phyloP scores from a whole-genome alignment of 2,329 filamentous ascomycete genomes.

The Botryosphaeria dothidea region DNA sequence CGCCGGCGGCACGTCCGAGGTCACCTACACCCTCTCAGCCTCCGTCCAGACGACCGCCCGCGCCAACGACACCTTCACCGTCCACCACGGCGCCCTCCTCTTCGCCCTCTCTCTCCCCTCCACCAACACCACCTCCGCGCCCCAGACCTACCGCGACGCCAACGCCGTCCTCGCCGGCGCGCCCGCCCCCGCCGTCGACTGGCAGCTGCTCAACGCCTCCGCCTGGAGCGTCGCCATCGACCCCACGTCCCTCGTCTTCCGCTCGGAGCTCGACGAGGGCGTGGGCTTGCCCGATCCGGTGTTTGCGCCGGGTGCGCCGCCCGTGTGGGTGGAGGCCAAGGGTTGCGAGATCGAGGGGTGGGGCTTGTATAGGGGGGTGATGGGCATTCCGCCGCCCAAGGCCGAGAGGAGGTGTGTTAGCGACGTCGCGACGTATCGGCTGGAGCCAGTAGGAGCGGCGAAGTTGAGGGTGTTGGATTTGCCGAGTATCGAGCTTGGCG shows the following conservation, averaged over 20 bases:
- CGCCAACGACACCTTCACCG: conserved; percentile 42
- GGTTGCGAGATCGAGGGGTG: conserved; percentile 36
- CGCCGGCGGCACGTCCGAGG: conserved; percentile 32
- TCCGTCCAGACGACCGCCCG: conserved; percentile 24
- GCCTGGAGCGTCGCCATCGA: conserved; percentile 42
- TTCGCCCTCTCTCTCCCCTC: conserved; percentile 37
- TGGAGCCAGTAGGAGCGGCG: conserved; percentile 39
- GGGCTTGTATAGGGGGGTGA: conserved; percentile 32
- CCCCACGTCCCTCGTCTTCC: conserved; percentile 28
- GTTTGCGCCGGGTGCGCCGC: conserved; percentile 34
- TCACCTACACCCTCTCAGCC: conserved; percentile 37
- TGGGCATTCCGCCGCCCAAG: conserved; percentile 30
- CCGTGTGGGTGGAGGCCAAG: conserved; percentile 32
- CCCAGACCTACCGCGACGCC: conserved; percentile 23
- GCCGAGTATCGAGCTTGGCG: conserved; percentile 21
- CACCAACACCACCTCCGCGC: conserved; percentile 25
- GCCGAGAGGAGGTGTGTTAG: conserved; percentile 29
- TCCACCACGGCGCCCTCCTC: conserved; percentile 38
- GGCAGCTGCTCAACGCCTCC: conserved; percentile 30
- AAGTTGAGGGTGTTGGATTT: conserved; percentile 42
- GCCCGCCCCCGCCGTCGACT: conserved; percentile 30
- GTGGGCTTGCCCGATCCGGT: conserved; percentile 33
- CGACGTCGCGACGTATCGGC: conserved; percentile 25
- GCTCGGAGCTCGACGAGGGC: neutral
- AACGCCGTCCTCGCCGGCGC: conserved; percentile 14